Percentiles rank a stretch among this genome's conserved stretches.
Evolutionary conservation across 1,284 basidiomycete species (phyloP).

Genomic region (Tilletia walkeri): DNA sequence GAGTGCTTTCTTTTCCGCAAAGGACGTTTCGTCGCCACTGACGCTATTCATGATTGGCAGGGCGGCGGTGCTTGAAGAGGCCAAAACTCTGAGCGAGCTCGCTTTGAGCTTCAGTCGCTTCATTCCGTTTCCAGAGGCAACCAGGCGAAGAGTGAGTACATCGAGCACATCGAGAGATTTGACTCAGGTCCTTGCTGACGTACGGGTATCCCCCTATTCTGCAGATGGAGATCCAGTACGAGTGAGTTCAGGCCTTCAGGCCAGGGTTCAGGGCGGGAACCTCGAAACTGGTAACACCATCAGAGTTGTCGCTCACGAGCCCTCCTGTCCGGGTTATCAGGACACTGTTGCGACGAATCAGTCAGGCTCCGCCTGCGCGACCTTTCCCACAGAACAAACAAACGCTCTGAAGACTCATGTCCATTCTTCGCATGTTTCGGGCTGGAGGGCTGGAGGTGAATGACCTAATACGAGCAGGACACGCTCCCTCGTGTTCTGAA

Average conservation of each 20-base stretch:
- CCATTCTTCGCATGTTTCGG: too few relatives aligned
- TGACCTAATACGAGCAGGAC: too few relatives aligned
- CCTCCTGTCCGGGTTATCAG: neutral
- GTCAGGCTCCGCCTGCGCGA: neutral
- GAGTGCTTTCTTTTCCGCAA: neutral
- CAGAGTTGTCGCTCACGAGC: neutral
- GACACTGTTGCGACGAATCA: neutral
- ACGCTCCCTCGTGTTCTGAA: too few relatives aligned
- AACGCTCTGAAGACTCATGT: too few relatives aligned
- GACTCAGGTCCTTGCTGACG: too few relatives aligned
- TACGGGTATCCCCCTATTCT: neutral
- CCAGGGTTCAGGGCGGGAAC: too few relatives aligned
- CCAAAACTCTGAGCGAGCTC: neutral
- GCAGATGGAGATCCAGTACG: constrained; percentile 6
- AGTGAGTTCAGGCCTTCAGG: neutral
- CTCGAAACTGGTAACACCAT: neutral
- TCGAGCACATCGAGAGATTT: neutral
- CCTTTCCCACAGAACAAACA: constrained; percentile 4
- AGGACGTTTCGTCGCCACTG: neutral
- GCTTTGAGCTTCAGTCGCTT: neutral
- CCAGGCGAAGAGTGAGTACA: neutral
- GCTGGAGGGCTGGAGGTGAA: too few relatives aligned
- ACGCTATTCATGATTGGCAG: neutral
- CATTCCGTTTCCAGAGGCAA: neutral
- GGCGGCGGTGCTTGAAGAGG: neutral